phyloP scores from a whole-genome alignment of 176 grass and related monocot genomes.

The Aegilops sharonensis region DNA sequence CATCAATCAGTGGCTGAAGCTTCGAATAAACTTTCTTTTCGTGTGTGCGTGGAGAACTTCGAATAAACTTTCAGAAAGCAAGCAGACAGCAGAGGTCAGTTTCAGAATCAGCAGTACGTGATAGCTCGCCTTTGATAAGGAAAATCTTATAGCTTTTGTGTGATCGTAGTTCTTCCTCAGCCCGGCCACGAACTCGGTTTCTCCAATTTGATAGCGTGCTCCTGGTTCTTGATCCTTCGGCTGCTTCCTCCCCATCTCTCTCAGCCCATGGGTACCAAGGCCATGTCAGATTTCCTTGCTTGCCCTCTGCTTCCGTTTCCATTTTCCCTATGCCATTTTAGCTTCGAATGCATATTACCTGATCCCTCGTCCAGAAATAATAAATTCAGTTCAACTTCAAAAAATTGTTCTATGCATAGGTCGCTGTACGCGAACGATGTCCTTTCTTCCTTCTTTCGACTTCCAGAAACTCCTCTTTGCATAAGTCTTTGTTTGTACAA shows the following conservation, averaged over 20 bases:
- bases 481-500: neutral
- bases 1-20: neutral
- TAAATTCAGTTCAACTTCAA: neutral
- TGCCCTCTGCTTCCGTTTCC: neutral
- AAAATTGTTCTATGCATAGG: neutral
- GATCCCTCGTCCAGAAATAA: neutral
- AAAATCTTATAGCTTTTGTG: neutral
- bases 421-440: neutral
- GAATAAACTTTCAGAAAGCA: slow-evolving; percentile 11
- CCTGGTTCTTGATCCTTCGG: slow-evolving; percentile 1
- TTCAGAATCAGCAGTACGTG: neutral
- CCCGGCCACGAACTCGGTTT: neutral
- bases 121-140: neutral
- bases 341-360: neutral
- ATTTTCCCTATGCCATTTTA: neutral
- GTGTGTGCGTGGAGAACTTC: neutral
- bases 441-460: neutral
- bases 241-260: neutral
- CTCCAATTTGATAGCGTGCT: neutral
- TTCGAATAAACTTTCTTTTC: neutral
- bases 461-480: neutral
- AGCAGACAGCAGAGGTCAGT: neutral
- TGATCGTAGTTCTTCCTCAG: neutral
- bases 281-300: slow-evolving; percentile 34
- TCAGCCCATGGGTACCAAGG: slow-evolving; percentile 20